Evolutionary conservation across 495 filamentous ascomycete genomes (phyloP).

Genomic region (Aspergillus conjunctus): DNA sequence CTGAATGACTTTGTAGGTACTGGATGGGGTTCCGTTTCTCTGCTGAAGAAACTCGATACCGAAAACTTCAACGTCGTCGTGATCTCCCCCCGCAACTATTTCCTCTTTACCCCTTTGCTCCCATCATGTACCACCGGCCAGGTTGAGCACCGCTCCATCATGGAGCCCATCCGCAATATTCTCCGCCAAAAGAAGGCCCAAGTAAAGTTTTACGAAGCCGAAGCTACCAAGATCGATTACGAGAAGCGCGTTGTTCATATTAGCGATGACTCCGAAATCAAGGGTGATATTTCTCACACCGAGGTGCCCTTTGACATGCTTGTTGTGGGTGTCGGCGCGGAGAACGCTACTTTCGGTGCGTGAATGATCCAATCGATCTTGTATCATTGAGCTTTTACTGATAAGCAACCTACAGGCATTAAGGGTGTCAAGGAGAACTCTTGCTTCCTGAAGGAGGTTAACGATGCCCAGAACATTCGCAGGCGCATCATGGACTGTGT

Average conservation of each 20-base stretch:
- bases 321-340: constrained; percentile 93
- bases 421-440: constrained; percentile 92
- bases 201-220: constrained; percentile 97
- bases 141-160: constrained; percentile 98
- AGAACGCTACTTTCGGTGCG: constrained; percentile 96
- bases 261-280: constrained; percentile 89
- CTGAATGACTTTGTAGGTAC: constrained; percentile 59
- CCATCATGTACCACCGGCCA: constrained; percentile 96
- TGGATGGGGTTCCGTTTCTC: constrained; percentile 94
- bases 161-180: constrained; percentile 97
- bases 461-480: constrained; percentile 91
- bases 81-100: constrained; percentile 95
- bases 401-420: constrained; percentile 59
- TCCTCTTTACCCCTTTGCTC: constrained; percentile 97
- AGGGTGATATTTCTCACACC: constrained; percentile 78
- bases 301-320: constrained; percentile 98
- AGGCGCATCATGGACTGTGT: constrained; percentile 99
- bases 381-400: constrained; percentile 2
- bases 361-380: constrained; percentile 6
- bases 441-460: constrained; percentile 98
- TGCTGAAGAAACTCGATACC: constrained; percentile 97
- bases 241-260: constrained; percentile 85
- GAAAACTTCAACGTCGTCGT: constrained; percentile 98
- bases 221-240: constrained; percentile 94
- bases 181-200: constrained; percentile 86